Conservation (phyloP, 306 rosid genomes). For the Cucurbita argyrosperma region DNA sequence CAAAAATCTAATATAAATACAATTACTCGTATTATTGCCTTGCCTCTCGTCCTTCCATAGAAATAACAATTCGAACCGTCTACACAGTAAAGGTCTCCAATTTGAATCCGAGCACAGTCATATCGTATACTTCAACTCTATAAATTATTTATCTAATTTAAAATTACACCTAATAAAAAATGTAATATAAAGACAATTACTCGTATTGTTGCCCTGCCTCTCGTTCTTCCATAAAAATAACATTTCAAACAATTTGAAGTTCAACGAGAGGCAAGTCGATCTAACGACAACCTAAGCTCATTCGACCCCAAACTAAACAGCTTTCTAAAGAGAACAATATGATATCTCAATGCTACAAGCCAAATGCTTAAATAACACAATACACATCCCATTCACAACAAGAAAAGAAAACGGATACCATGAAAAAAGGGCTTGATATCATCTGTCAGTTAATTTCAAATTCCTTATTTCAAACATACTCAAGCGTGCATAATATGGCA, state of each 20-base stretch:
- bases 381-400: neutral
- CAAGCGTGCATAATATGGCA: neutral
- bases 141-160: too few relatives aligned
- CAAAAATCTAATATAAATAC: too few relatives aligned
- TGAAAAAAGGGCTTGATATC: neutral
- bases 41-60: too few relatives aligned
- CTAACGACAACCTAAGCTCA: neutral
- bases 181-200: neutral
- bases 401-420: neutral
- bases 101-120: too few relatives aligned
- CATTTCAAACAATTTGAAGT: neutral
- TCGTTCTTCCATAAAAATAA: neutral
- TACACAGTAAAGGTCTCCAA: too few relatives aligned
- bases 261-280: neutral
- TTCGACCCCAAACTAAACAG: neutral
- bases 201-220: neutral
- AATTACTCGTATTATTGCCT: too few relatives aligned
- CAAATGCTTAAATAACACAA: neutral
- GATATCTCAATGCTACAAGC: neutral
- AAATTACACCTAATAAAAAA: too few relatives aligned
- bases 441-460: neutral
- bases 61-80: too few relatives aligned
- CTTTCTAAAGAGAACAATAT: neutral
- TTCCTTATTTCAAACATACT: neutral
- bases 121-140: too few relatives aligned